Evolutionary conservation across 23 red algal species (phyloP), one percentile per base, ranked within the genome.

Genomic region (Gracilaria domingensis): DNA sequence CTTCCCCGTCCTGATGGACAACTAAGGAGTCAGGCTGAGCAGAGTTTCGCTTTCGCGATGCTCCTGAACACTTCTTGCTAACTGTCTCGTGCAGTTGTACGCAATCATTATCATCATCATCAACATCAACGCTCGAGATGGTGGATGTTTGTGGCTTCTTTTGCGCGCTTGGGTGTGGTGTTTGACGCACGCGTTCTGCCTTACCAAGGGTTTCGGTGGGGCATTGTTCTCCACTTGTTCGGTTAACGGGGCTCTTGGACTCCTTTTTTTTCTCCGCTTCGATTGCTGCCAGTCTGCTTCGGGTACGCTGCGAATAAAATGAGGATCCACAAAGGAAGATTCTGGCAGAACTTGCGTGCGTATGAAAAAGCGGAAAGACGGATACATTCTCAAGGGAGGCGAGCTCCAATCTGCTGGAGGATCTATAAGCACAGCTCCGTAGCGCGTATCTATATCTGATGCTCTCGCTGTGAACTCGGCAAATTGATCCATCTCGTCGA

Each of bases 381-480:
- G 26, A 56, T 24, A 28, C 84, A 88, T 88, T 35, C 84, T 37
- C 67, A 76, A 74, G 25, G 84, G 66, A 56, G 84, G 84, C 1
- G 67, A 53, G 12, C 47, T n/a, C 84, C 84, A 88, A 33, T 75
- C 84, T 39, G 59, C n/a, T 7, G 84, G 84, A 5, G 84, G 84
- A 12, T 88, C 67, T 29, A 88, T 88, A 50, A 64, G 84, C 28
- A 88, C 84, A 38, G 84, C 84, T 13, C 84, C 84, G 48, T 76
- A 77, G 4, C 37, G 40, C 24, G 58, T 38, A 37, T 67, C 84
- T 38, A 88, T 62, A 66, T 72, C 42, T 1, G 64, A 74, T 28
- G 84, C 84, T 51, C 69, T 37, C 66, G 84, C 61, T 3, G 66
- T 56, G 59, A 88, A 54, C 47, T 75, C 66, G 17, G 67, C 39